Evolutionary conservation across 345 rosid species (phyloP).

Genomic region (Melastoma malabathricum): DNA sequence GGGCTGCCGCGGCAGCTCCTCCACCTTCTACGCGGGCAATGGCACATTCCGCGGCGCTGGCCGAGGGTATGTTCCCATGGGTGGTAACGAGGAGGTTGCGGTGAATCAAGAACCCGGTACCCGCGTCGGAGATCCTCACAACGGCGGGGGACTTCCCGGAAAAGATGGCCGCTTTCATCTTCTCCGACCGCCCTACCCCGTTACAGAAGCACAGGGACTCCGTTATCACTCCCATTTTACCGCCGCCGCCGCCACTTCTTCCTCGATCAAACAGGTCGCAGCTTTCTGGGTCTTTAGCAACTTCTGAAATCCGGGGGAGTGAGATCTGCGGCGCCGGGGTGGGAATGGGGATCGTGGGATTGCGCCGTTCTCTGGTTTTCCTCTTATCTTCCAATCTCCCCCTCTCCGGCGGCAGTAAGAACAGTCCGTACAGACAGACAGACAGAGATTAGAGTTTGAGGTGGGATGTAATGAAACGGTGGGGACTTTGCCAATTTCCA

Average conservation of each 20-base stretch:
- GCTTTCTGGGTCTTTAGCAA: no score
- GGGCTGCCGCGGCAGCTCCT: constrained; percentile 26
- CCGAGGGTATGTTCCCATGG: constrained; percentile 70
- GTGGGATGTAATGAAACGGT: background rate
- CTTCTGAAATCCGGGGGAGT: no score
- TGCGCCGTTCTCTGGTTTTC: background rate
- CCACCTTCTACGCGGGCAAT: constrained; percentile 72
- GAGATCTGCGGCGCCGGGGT: no score
- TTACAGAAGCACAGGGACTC: constrained; percentile 93
- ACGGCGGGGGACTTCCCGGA: constrained; percentile 11
- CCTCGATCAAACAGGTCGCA: background rate
- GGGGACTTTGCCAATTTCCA: no score
- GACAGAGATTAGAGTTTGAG: background rate
- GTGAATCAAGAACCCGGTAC: constrained; percentile 72
- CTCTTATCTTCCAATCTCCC: background rate
- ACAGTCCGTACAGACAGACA: background rate
- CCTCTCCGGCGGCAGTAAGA: background rate
- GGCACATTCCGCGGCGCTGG: constrained; percentile 60
- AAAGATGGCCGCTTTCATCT: constrained; percentile 49
- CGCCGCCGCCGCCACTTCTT: background rate
- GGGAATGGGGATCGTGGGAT: background rate
- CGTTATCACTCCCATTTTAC: constrained; percentile 48
- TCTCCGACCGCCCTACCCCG: constrained; percentile 80
- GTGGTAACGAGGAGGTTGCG: constrained; percentile 79
- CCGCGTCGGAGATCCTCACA: constrained; percentile 30